Percentiles rank a stretch among this genome's conserved stretches.
These are phyloP conservation scores for Fusarium lateritium DNA, from an alignment of 2,329 filamentous ascomycete genomes.

Conservation along the genomic window DNA sequence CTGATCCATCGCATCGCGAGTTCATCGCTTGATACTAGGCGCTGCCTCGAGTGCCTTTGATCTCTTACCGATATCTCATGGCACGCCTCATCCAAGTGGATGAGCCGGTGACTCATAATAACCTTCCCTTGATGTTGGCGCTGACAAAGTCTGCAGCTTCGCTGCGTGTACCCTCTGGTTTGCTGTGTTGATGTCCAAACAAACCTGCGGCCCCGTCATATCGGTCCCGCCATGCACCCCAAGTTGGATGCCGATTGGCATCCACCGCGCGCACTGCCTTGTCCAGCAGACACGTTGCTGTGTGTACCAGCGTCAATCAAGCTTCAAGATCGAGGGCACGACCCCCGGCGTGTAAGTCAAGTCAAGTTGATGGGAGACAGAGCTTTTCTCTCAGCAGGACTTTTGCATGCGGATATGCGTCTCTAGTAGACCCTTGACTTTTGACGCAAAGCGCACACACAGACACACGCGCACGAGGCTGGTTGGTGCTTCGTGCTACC, in stretches of 20 bases:
- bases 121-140: conserved; percentile 36
- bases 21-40: conserved; percentile 18
- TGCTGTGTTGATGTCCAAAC: conserved; percentile 53
- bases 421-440: conserved; percentile 27
- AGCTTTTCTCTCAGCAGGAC: conserved; percentile 26
- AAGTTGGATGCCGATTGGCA: conserved; percentile 50
- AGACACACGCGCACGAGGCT: conserved; percentile 13
- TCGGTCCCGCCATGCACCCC: conserved; percentile 48
- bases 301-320: conserved; percentile 38
- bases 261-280: conserved; percentile 42
- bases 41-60: background rate
- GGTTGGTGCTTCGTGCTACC: conserved; percentile 34
- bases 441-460: conserved; percentile 12
- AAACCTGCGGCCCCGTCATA: conserved; percentile 47
- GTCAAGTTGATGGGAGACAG: conserved; percentile 27
- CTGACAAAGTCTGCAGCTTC: conserved; percentile 41
- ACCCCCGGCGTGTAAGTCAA: conserved; percentile 43
- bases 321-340: conserved; percentile 29
- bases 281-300: conserved; percentile 45
- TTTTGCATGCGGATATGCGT: conserved; percentile 29
- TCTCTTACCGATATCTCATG: conserved; percentile 13
- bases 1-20: conserved; percentile 23
- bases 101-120: conserved; percentile 49
- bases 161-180: conserved; percentile 42
- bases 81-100: conserved; percentile 34